Evolutionary conservation across 768 basidiomycete genomes (phyloP), one percentile per base, ranked within the genome.

Genomic region (Sarcomyxa edulis): DNA sequence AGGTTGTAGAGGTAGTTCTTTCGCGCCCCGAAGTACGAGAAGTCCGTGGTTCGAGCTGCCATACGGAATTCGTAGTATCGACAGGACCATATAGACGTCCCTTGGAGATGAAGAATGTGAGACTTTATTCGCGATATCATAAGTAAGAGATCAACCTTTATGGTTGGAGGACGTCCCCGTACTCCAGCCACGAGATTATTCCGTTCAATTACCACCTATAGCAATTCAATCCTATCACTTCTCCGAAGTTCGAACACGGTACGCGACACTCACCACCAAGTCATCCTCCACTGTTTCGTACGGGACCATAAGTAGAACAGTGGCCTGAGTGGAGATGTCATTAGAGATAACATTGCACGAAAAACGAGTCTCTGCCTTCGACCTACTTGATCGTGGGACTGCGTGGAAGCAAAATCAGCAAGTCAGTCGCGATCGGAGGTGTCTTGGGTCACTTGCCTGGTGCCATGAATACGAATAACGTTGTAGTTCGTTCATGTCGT

Each of bases 331-430:
- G 42, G 35, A 41, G 44, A 42, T 35, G n/a, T n/a, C 39, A 39
- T 53, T 47, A 32, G 47, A 51, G 39, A 50, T n/a, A n/a, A n/a
- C n/a, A n/a, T n/a, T n/a, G n/a, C n/a, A n/a, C n/a, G n/a, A n/a
- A n/a, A n/a, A n/a, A n/a, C n/a, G n/a, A n/a, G n/a, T n/a, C n/a
- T n/a, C n/a, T n/a, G n/a, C n/a, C n/a, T n/a, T n/a, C n/a, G 39
- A 44, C 44, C 47, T 46, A 81, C 87, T 78, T 90, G 87, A 71
- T 90, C 87, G 72, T 90, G 87, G 46, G 87, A 88, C 87, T 90
- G 47, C 43, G 51, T 52, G 48, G 44, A 44, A 54, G 34, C 27
- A 37, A 43, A 20, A 40, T 43, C 22, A 39, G 41, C 37, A 25
- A 25, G 23, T 44, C 47, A 14, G 18, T 37, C 42, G 20, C 41